Evolutionary conservation across 345 rosid genomes (phyloP).

Genomic region (Fremontodendron californicum): DNA sequence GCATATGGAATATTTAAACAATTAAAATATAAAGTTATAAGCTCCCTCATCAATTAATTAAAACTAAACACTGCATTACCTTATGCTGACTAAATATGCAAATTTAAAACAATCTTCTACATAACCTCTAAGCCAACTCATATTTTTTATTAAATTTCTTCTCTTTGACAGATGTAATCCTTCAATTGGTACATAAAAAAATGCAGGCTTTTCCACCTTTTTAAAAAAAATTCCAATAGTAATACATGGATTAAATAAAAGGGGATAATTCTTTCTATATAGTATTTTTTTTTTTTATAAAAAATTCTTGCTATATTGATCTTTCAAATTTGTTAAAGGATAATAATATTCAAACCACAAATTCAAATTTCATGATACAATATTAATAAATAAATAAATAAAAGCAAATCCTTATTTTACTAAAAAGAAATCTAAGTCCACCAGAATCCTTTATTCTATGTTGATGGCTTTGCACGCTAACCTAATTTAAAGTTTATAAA

Average conservation of each 20-base stretch:
- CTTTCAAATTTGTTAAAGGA: no score
- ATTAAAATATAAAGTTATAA: not conserved
- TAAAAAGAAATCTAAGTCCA: conserved; percentile 2
- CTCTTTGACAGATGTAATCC: not conserved
- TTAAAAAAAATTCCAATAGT: no score
- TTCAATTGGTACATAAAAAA: not conserved
- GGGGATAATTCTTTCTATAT: no score
- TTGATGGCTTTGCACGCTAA: not conserved
- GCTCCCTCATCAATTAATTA: not conserved
- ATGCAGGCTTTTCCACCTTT: no score
- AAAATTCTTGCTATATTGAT: not conserved
- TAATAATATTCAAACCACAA: no score
- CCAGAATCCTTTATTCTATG: not conserved
- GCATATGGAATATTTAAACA: not conserved
- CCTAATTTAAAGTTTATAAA: not conserved
- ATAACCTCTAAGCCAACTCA: not conserved
- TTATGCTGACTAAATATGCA: not conserved
- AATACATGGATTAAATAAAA: not conserved
- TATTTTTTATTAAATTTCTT: not conserved
- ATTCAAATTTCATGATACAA: no score
- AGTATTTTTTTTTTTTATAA: no score
- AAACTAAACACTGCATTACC: not conserved
- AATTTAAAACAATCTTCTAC: no score
- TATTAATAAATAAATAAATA: not conserved
- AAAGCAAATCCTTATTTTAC: conserved; percentile 9